Conservation (phyloP, 208 protist genomes). For the Lotmaria passim region DNA sequence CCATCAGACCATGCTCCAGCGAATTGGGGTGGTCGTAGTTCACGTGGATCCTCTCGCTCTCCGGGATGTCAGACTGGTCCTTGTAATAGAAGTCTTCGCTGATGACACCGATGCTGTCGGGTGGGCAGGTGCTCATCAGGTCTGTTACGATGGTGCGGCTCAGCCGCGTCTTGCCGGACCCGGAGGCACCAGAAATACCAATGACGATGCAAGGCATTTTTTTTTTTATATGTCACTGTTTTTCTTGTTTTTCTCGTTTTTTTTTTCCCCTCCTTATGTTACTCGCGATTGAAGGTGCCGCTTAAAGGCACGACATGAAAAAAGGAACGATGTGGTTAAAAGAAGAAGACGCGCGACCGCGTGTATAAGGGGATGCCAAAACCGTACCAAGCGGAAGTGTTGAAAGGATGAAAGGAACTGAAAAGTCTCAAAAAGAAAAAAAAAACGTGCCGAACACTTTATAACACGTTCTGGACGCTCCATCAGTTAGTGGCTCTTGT, state of each 20-base stretch:
- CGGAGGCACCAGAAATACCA: constrained; percentile 85
- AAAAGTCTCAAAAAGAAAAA: too few relatives aligned
- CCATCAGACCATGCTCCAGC: constrained; percentile 80
- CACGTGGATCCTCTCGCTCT: constrained; percentile 27
- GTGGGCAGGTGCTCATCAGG: constrained; percentile 46
- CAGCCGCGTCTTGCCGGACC: constrained; percentile 81
- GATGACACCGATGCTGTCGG: constrained; percentile 70
- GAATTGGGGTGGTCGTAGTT: constrained; percentile 78
- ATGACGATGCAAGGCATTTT: constrained; percentile 55
- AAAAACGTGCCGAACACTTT: too few relatives aligned
- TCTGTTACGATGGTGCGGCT: constrained; percentile 65
- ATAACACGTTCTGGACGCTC: too few relatives aligned
- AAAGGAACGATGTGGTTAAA: too few relatives aligned
- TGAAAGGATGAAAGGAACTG: too few relatives aligned
- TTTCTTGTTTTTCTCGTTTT: background rate
- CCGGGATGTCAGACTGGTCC: constrained; percentile 34
- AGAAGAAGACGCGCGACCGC: too few relatives aligned
- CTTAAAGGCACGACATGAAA: background rate
- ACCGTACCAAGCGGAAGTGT: too few relatives aligned
- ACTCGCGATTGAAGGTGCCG: background rate
- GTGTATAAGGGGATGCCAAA: too few relatives aligned
- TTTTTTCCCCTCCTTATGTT: background rate
- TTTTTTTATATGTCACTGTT: background rate
- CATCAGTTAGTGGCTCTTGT: too few relatives aligned
- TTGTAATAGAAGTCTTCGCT: constrained; percentile 91